phyloP scores from a whole-genome alignment of 208 protist species.

The Strigomonas galati region DNA sequence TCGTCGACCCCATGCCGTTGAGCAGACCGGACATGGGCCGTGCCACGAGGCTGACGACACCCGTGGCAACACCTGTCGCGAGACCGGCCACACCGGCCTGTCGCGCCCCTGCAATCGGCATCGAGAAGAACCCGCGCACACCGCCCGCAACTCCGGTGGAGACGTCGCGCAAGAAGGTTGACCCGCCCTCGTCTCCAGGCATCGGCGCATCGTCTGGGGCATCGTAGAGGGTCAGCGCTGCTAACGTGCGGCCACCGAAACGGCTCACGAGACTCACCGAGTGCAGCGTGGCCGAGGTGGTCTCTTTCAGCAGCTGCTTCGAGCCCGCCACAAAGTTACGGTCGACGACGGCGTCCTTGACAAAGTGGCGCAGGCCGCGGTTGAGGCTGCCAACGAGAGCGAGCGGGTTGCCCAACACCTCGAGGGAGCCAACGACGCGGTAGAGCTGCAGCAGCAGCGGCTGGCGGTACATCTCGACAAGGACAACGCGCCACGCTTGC shows the following conservation, averaged over 20 bases:
- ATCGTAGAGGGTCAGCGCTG: constrained; percentile 4
- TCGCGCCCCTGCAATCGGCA: constrained; percentile 41
- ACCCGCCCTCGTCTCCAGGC: not conserved
- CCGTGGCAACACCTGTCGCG: constrained; percentile 41
- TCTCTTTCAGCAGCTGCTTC: constrained; percentile 43
- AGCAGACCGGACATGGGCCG: constrained; percentile 58
- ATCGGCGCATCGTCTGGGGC: not conserved
- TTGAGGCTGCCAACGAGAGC: constrained; percentile 50
- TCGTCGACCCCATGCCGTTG: constrained; percentile 48
- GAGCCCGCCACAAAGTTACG: constrained; percentile 37
- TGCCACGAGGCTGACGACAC: constrained; percentile 52
- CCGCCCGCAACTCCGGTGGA: constrained; percentile 32
- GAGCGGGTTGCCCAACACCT: constrained; percentile 70
- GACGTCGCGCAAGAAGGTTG: constrained; percentile 35
- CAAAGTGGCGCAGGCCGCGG: constrained; percentile 53
- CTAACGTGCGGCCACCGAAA: constrained; percentile 47
- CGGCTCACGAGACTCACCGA: constrained; percentile 59
- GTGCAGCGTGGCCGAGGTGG: constrained; percentile 68
- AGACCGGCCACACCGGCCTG: constrained; percentile 50
- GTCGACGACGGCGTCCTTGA: constrained; percentile 29
- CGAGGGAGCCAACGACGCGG: constrained; percentile 72
- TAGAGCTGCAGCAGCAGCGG: constrained; percentile 70
- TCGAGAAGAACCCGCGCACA: constrained; percentile 39
- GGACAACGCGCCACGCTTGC: constrained; percentile 18
- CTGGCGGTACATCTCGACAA: constrained; percentile 55